A percentile compares a stretch with the other conserved stretches of the same genome.
These are phyloP conservation scores for Tilletia caries DNA, from an alignment of 1,284 basidiomycete genomes.

Conservation along the genomic window DNA sequence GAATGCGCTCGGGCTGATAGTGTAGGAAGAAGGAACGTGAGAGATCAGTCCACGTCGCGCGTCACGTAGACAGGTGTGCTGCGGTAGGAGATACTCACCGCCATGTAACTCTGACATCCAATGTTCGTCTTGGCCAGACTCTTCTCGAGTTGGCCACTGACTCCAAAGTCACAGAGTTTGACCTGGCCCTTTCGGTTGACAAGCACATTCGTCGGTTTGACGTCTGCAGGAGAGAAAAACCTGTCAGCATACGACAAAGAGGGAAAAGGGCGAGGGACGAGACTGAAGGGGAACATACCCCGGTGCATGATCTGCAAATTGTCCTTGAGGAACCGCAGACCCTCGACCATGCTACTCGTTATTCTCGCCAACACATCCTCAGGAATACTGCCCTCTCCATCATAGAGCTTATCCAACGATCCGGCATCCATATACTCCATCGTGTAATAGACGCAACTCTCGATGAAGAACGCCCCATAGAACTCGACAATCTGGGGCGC, in stretches of 20 bases:
- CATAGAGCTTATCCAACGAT: conserved; percentile 74
- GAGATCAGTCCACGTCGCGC: background rate
- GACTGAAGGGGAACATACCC: conserved; percentile 18
- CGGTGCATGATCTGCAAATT: conserved; percentile 94
- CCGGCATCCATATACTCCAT: conserved; percentile 99
- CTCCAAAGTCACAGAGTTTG: conserved; percentile 96
- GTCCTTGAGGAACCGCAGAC: conserved; percentile 92
- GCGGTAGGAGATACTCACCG: conserved; percentile 56
- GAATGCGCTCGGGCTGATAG: conserved; percentile 76
- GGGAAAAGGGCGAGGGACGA: background rate
- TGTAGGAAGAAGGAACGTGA: no score
- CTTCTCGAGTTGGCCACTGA: conserved; percentile 94
- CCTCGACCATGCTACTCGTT: conserved; percentile 77
- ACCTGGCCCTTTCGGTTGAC: conserved; percentile 83
- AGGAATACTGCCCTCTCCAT: conserved; percentile 63
- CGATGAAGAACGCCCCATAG: conserved; percentile 97
- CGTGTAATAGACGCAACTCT: conserved; percentile 97
- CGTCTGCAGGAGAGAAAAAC: conserved; percentile 60
- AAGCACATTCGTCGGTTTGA: conserved; percentile 96
- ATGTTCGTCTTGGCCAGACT: conserved; percentile 97
- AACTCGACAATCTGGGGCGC: conserved; percentile 94
- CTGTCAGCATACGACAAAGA: background rate
- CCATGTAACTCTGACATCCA: conserved; percentile 98
- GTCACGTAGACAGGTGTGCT: no score
- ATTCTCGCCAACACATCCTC: conserved; percentile 83